Percentiles rank a stretch among this genome's conserved stretches.
Conservation (phyloP, 2,329 filamentous ascomycete species). For the Verticillium albo-atrum region DNA sequence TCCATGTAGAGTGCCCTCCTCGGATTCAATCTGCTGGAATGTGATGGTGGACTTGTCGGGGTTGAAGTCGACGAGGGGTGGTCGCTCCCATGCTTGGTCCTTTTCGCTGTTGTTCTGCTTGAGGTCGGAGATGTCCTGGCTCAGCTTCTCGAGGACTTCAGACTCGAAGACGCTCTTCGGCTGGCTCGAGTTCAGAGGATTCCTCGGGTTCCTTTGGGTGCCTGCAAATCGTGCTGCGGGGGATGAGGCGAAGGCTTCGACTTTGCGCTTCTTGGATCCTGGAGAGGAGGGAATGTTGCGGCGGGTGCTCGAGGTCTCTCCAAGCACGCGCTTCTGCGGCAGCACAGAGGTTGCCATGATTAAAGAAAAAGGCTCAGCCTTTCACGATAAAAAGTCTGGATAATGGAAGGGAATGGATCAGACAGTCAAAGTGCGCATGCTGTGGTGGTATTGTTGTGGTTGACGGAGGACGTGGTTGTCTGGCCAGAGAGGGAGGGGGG, state of each 20-base stretch:
- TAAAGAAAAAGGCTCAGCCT: neutral
- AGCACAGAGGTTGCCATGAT: conserved; percentile 47
- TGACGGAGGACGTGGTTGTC: neutral
- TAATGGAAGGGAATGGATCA: neutral
- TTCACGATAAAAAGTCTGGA: conserved; percentile 1
- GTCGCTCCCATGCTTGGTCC: conserved; percentile 84
- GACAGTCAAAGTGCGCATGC: neutral
- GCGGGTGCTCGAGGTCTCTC: conserved; percentile 60
- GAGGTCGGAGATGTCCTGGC: conserved; percentile 82
- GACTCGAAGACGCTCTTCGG: conserved; percentile 89
- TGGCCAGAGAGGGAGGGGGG: neutral
- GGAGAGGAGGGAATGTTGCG: conserved; percentile 57
- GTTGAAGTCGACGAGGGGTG: conserved; percentile 46
- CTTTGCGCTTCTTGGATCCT: conserved; percentile 74
- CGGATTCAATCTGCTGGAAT: conserved; percentile 94
- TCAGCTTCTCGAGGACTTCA: conserved; percentile 92
- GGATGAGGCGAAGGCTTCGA: conserved; percentile 59
- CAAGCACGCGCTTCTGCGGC: conserved; percentile 70
- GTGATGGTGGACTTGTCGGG: conserved; percentile 65
- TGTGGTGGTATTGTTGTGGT: conserved; percentile 3
- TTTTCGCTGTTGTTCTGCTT: conserved; percentile 87
- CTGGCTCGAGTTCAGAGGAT: conserved; percentile 67
- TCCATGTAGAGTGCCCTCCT: conserved; percentile 79
- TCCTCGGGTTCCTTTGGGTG: conserved; percentile 58
- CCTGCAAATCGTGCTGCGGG: conserved; percentile 55